Evolutionary conservation across 305 asterid species (phyloP), one percentile per base, ranked within the genome.

Genomic region (Solanum hybrid): DNA sequence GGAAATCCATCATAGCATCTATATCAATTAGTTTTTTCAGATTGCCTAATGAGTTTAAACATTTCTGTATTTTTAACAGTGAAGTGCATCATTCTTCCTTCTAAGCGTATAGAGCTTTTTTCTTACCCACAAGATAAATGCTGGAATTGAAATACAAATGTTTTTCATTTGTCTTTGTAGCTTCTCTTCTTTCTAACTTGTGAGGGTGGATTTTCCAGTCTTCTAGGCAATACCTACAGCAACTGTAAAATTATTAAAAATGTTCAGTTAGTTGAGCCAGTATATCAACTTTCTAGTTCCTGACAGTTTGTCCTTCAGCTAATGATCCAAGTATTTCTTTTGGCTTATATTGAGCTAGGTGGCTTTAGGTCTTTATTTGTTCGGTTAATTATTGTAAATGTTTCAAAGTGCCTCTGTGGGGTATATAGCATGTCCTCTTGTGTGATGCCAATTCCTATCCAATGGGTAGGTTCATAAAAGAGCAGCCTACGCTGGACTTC

Each of bases 401-500:
- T 51, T 82, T 45, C 26, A 41, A 83, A 83, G 73, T n/a, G 72
- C 27, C 36, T 83, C 72, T 41, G 36, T 83, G 45, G 15, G 72
- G 72, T 27, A 51, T 29, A 84, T 78, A 84, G 89, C 88, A 89
- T 93, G 92, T 90, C 92, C 95, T 93, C 93, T 90, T 87, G 89
- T 90, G 94, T 96, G 96, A 94, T 92, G 92, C 87, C 89, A 90
- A 91, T 91, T 95, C 95, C 92, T 91, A 92, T 91, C 91, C 94
- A 68, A 93, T 93, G 94, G 93, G 90, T 94, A 93, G 98, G 97
- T 94, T 92, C 95, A 91, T 90, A 82, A 93, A 92, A 91, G 93
- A 89, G 92, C 92, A 89, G 96, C 94, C 92, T 88, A 91, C 89
- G 61, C 65, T 93, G 90, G 92, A 91, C 90, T 91, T 91, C 26